Base-by-base conservation (phyloP, 106 monocot genomes). In the Acorus calamus region DNA sequence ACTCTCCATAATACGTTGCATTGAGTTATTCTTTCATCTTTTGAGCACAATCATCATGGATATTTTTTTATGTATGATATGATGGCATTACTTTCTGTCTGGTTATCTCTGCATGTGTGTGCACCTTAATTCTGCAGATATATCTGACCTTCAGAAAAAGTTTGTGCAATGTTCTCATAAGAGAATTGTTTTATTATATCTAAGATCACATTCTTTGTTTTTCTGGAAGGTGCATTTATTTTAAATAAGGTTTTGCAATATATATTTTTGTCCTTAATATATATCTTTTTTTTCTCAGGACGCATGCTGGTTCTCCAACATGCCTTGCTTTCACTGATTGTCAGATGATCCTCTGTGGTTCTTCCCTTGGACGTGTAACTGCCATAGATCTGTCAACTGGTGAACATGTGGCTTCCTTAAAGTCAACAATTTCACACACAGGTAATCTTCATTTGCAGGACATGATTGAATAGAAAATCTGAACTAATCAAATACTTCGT, bases 321-420 rank as follows among this genome's bases (percentile, higher is more conserved):
- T 87, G 90, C 74, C 59, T 96, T 67, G 63, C 82, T 59, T 72
- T 90, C 43, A 76, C 80, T 64, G 84, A 90, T 62, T 82, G 91
- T 13, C 84, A 90, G 44, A 67, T 91, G 50, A 66, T 96, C 68
- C 28, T 87, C 57, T 73, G 84, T 78, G 96, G 96, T 55, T 91
- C 96, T 57, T 73, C 82, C 62, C 87, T 77, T 77, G 96, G 96
- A 8, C 71, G 49, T 46, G 58, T 96, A 53, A 61, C 84, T 67
- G 64, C 87, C 60, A 66, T 85, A 62, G 96, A 91, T 77, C 74
- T 83, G 53, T 83, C 82, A 57, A 78, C 85, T 71, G 90, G 96
- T 56, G 78, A 87, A 81, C 59, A 49, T 69, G 57, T 91, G 49
- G 82, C 71, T 69, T 71, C 66, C n/a, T 67, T 96, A 46, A 87